Conservation (phyloP, 352 stramenopile species). For the Thraustotheca clavata region DNA sequence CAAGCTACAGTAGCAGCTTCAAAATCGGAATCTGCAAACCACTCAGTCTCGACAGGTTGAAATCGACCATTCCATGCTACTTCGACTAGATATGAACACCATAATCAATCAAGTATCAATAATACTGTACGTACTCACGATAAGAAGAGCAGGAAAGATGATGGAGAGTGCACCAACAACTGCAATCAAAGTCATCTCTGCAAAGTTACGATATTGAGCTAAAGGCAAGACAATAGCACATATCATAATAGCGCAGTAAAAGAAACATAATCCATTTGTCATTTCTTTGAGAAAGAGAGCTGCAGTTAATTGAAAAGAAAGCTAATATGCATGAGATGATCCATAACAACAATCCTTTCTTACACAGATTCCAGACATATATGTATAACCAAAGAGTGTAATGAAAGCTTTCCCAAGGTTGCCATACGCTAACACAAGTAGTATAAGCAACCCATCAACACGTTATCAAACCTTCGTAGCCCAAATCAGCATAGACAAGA, state of each 20-base stretch:
- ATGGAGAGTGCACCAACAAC: slow-evolving; percentile 17
- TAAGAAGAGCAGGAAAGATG: slow-evolving; percentile 5
- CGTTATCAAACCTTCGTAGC: background rate
- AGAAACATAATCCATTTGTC: slow-evolving; percentile 15
- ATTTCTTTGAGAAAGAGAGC: slow-evolving; percentile 16
- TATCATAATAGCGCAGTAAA: slow-evolving; percentile 17
- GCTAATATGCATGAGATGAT: background rate
- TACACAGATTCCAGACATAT: slow-evolving; percentile 17
- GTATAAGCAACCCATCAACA: background rate
- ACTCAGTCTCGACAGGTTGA: slow-evolving; percentile 3
- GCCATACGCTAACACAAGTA: slow-evolving; percentile 10
- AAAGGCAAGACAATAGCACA: slow-evolving; percentile 7
- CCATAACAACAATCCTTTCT: background rate
- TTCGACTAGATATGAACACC: background rate
- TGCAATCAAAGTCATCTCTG: slow-evolving; percentile 14
- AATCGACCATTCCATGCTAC: background rate
- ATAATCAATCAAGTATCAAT: background rate
- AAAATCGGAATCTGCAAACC: background rate
- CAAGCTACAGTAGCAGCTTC: slow-evolving; percentile 7
- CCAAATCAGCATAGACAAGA: slow-evolving; percentile 10
- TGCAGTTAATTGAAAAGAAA: slow-evolving; percentile 17
- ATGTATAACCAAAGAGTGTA: slow-evolving; percentile 20
- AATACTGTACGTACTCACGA: background rate
- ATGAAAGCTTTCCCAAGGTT: slow-evolving; percentile 15
- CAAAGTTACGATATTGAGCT: slow-evolving; percentile 19